These are phyloP conservation scores for Tricholoma flavovirens DNA, from an alignment of 768 basidiomycete genomes.

Conservation along the genomic window DNA sequence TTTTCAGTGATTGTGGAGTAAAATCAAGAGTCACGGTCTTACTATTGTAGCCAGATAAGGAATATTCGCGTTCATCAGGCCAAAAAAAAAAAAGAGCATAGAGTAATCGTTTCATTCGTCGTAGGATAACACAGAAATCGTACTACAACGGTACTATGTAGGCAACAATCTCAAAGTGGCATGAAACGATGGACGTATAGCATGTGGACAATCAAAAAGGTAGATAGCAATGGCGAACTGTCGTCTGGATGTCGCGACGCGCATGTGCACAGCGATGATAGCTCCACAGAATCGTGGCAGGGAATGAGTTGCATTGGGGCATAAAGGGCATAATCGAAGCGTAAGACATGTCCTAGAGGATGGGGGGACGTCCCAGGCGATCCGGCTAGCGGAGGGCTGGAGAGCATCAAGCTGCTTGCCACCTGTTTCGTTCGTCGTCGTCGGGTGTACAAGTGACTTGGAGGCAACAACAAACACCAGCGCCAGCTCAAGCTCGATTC, in stretches of 20 bases:
- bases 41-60: neutral
- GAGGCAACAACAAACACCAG: constrained; percentile 6
- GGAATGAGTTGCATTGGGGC: constrained; percentile 15
- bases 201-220: constrained; percentile 5
- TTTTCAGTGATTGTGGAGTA: constrained; percentile 3
- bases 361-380: constrained; percentile 6
- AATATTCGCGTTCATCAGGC: neutral
- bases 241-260: constrained; percentile 7
- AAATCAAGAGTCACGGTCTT: constrained; percentile 1
- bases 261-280: constrained; percentile 11
- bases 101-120: constrained; percentile 30
- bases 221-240: constrained; percentile 8
- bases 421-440: constrained; percentile 13
- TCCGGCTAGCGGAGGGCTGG: constrained; percentile 20
- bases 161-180: constrained; percentile 27
- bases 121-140: constrained; percentile 40
- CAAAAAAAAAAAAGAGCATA: neutral
- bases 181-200: constrained; percentile 11
- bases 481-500: constrained; percentile 16
- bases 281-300: constrained; percentile 15
- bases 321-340: constrained; percentile 21
- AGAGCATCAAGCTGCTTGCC: constrained; percentile 27
- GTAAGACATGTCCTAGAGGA: constrained; percentile 15
- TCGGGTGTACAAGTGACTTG: constrained; percentile 8
- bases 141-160: constrained; percentile 38